phyloP scores from a whole-genome alignment of 176 grass and related monocot species.

The Panicum miliaceum region DNA sequence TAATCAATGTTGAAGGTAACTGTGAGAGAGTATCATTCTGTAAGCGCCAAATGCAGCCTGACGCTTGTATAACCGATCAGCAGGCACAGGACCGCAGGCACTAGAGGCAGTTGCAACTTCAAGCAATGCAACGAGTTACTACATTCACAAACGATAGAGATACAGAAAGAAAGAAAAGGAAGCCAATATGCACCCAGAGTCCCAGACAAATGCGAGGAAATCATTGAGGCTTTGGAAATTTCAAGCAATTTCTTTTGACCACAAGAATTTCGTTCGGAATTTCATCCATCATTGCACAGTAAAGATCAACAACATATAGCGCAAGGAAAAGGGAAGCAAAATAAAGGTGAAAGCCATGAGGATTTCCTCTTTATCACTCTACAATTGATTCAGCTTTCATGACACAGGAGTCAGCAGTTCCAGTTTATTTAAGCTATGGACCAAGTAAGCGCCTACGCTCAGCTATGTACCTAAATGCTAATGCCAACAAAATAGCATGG shows the following conservation, averaged over 20 bases:
- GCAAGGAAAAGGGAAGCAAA: neutral
- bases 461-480: constrained; percentile 67
- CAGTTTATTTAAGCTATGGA: constrained; percentile 57
- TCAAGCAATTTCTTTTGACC: neutral
- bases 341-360: constrained; percentile 1
- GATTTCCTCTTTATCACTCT: constrained; percentile 45
- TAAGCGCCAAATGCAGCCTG: neutral
- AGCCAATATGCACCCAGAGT: neutral
- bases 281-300: neutral
- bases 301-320: neutral
- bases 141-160: neutral
- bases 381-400: constrained; percentile 54
- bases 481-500: constrained; percentile 64
- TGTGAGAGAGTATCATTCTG: neutral
- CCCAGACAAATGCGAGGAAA: neutral
- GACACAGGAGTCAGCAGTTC: constrained; percentile 34
- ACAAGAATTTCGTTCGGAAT: neutral
- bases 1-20: neutral
- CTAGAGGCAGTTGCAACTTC: neutral
- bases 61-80: too few species aligned
- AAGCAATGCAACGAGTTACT: neutral
- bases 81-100: too few species aligned
- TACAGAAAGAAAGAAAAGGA: neutral
- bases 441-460: constrained; percentile 54
- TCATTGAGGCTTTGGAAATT: neutral